These are phyloP conservation scores for Pichia exigua DNA, from an alignment of 805 yeast species.

Conservation along the genomic window DNA sequence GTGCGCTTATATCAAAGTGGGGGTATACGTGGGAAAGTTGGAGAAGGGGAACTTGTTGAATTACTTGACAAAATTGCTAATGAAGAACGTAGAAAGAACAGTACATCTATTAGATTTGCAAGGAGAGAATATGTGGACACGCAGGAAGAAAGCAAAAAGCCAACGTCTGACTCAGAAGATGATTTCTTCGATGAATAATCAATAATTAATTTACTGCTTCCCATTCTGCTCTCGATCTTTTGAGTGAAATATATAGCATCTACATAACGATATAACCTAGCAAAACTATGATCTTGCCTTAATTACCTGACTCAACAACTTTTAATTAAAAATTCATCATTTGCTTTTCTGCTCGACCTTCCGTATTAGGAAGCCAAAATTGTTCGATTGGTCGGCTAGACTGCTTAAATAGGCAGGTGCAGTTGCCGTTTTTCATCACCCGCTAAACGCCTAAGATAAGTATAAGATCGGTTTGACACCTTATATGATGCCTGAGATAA, in stretches of 20 bases:
- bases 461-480: neutral
- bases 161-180: slow-evolving; percentile 23
- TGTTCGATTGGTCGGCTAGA: neutral
- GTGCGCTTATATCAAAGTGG: slow-evolving; percentile 70
- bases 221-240: no score
- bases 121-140: slow-evolving; percentile 28
- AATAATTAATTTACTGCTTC: no score
- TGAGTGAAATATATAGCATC: neutral
- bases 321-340: no score
- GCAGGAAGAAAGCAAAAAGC: slow-evolving; percentile 9
- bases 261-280: neutral
- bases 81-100: slow-evolving; percentile 53
- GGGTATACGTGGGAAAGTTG: slow-evolving; percentile 62
- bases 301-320: neutral
- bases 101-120: slow-evolving; percentile 58
- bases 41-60: slow-evolving; percentile 75
- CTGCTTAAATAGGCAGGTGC: slow-evolving; percentile 2
- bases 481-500: neutral
- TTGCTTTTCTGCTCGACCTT: slow-evolving; percentile 1
- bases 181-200: slow-evolving; percentile 29
- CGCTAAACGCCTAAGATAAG: neutral
- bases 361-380: slow-evolving; percentile 6
- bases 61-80: slow-evolving; percentile 76
- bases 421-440: neutral
- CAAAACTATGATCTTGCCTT: neutral